Percentiles rank a stretch among this genome's conserved stretches.
Evolutionary conservation across 345 rosid species (phyloP).

Genomic region (Arabidopsis arenosa): DNA sequence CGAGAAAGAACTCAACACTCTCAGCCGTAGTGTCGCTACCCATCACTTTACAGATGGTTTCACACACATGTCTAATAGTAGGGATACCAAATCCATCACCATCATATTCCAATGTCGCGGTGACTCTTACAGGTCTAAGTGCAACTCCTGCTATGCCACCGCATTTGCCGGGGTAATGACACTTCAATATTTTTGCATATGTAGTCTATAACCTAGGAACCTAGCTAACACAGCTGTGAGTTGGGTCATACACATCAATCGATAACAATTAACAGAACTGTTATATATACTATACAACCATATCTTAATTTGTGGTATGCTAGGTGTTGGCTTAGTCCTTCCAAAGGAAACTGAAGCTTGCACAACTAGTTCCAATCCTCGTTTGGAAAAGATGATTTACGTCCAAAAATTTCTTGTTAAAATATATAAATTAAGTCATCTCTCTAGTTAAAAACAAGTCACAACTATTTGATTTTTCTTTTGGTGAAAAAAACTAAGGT

Average conservation of each 20-base stretch:
- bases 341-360: no score
- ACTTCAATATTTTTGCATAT: background rate
- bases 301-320: no score
- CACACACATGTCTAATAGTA: background rate
- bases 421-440: background rate
- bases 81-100: background rate
- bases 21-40: background rate
- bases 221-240: no score
- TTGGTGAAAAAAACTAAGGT: no score
- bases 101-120: constrained; percentile 16
- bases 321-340: no score
- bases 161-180: constrained; percentile 25
- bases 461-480: background rate
- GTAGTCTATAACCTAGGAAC: no score
- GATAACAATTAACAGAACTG: no score
- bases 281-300: no score
- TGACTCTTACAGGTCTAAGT: constrained; percentile 18
- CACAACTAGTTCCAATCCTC: no score
- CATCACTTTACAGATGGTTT: background rate
- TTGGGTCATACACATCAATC: no score
- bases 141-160: constrained; percentile 6
- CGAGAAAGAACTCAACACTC: constrained; percentile 35
- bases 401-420: no score
- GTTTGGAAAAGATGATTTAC: no score
- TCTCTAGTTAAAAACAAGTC: background rate